Evolutionary conservation across 495 filamentous ascomycete genomes (phyloP), one percentile per base, ranked within the genome.

Genomic region (Aspergillus sclerotioniger): DNA sequence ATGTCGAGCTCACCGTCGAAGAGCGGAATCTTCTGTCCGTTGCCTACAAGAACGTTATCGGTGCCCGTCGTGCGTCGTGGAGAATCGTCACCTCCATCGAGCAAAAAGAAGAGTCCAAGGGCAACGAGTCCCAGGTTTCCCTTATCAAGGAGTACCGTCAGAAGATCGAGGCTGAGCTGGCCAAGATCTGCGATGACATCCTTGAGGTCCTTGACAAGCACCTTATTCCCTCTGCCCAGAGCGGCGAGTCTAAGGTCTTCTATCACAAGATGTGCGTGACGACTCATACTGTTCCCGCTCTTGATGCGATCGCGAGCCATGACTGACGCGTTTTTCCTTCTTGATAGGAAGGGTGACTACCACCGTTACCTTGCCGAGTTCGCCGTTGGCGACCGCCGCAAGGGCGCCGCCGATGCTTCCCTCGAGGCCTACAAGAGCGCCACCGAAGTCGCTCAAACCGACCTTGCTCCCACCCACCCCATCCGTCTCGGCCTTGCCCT

Each of bases 21-120:
- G 94, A 98, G 86, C 89, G 94, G 70, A 98, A 98, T 81, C 90
- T 98, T 51, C 89, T 98, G 56, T 98, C 95, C 46, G 94, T 98
- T 64, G 94, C 94, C 74, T 98, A 98, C 87, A 98, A 98, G 90
- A 98, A 98, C 82, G 94, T 98, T 75, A 96, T 98, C 72, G 94
- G 94, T 77, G 92, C 94, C 64, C 87, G 94, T 72, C 93, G 94
- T 88, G 94, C 94, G 58, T 98, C 95, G 59, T 98, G 94, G 94
- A 90, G 94, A 82, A 98, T 98, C 75, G 92, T 98, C 71, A 96
- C 94, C 74, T 98, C 95, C 58, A 98, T 98, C 74, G 94, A 98
- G 86, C 94, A 98, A 83, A 98, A 98, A 87, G 94, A 98, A 81
- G 94, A 98, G 81, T 96, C 93, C 70, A 98, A 98, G 87, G 94